A percentile compares a stretch with the other conserved stretches of the same genome.
Evolutionary conservation across 305 asterid genomes (phyloP).

Genomic region (Fraxinus sp.): DNA sequence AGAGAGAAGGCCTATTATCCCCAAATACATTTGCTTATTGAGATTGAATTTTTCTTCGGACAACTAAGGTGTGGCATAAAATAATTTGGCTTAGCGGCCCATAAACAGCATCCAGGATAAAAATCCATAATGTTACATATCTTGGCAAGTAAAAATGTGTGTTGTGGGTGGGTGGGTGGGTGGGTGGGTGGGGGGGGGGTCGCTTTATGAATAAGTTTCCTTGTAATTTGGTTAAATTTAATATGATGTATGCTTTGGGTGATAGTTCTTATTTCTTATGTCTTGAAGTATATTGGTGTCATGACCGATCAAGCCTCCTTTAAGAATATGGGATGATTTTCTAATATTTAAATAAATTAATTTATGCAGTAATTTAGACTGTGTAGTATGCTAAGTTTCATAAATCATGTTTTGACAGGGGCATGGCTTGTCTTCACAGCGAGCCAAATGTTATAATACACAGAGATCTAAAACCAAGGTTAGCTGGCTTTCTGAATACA

Average conservation of each 20-base stretch:
- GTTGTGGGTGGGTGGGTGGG: background rate
- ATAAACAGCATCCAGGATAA: background rate
- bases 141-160: background rate
- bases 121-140: background rate
- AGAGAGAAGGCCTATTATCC: background rate
- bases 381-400: background rate
- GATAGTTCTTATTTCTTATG: background rate
- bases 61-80: background rate
- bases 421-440: constrained; percentile 97
- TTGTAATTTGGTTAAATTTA: background rate
- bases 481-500: constrained; percentile 28
- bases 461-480: constrained; percentile 96
- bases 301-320: background rate
- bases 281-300: background rate
- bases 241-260: background rate
- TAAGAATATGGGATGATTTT: background rate
- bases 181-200: background rate
- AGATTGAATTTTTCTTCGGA: background rate
- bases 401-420: constrained; percentile 47
- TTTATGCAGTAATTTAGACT: background rate
- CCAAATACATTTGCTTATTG: background rate
- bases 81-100: background rate
- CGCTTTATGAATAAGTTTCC: background rate
- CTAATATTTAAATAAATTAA: constrained; percentile 23
- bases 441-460: constrained; percentile 96